Percentiles rank a stretch among this genome's conserved stretches.
These are phyloP conservation scores for Aegilops sharonensis DNA, from an alignment of 176 grass and related monocot species.

Conservation along the genomic window DNA sequence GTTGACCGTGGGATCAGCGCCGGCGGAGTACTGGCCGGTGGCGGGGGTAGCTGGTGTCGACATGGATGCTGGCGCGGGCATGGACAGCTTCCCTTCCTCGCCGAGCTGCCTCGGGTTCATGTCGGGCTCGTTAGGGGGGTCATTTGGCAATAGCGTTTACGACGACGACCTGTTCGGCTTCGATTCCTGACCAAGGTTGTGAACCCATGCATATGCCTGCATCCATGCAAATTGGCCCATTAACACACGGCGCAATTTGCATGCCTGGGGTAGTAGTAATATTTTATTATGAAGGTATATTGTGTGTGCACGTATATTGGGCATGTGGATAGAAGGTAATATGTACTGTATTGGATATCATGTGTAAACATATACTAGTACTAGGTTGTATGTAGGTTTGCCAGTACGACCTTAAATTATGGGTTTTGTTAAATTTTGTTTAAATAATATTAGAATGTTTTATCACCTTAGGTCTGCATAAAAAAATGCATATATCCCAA, in stretches of 20 bases:
- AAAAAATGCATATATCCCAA: too few species aligned
- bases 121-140: constrained; percentile 9
- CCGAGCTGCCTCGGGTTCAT: constrained; percentile 45
- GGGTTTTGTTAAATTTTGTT: neutral
- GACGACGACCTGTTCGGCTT: constrained; percentile 37
- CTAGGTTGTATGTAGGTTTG: neutral
- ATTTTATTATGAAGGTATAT: neutral
- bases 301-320: neutral
- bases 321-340: neutral
- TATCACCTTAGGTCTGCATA: neutral
- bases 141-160: constrained; percentile 3
- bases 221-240: neutral
- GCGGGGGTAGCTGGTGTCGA: neutral
- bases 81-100: constrained; percentile 43
- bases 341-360: neutral
- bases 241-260: neutral
- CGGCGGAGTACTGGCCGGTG: constrained; percentile 10
- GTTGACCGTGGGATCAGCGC: constrained; percentile 38
- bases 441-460: neutral
- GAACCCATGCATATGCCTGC: constrained; percentile 1
- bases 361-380: neutral
- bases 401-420: neutral
- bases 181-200: constrained; percentile 1
- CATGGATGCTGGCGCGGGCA: neutral
- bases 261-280: neutral